A percentile compares a stretch with the other conserved stretches of the same genome.
Conservation (phyloP, 2,329 filamentous ascomycete genomes). For the Xylariaceae sp. region DNA sequence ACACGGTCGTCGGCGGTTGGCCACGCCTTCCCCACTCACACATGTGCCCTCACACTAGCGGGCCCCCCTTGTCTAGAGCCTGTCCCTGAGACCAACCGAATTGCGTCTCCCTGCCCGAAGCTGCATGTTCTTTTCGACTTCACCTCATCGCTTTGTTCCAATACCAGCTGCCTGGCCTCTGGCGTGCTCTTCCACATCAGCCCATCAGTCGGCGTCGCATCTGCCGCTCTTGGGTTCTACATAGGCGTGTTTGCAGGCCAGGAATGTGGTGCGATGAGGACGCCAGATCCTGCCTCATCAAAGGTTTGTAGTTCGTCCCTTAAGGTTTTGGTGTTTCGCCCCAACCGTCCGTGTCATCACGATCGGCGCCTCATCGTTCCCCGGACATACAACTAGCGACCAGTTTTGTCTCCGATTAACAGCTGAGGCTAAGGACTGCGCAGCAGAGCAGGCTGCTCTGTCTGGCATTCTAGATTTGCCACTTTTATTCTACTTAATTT, state of each 20-base stretch:
- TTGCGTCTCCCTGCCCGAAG: conserved; percentile 27
- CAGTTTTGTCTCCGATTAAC: conserved; percentile 3
- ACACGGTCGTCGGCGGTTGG: conserved; percentile 9
- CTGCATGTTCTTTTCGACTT: conserved; percentile 32
- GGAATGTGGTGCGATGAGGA: neutral
- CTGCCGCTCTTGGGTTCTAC: neutral
- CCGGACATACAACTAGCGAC: conserved; percentile 8
- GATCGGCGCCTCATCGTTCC: conserved; percentile 11
- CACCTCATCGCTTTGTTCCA: conserved; percentile 29
- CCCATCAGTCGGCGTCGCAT: neutral
- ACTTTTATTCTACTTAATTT: neutral
- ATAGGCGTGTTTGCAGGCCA: neutral
- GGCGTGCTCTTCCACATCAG: conserved; percentile 4
- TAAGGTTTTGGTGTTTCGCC: conserved; percentile 9
- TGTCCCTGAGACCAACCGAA: conserved; percentile 28
- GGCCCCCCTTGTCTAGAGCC: conserved; percentile 16
- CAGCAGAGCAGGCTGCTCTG: neutral
- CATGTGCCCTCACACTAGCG: conserved; percentile 9
- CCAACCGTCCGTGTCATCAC: conserved; percentile 13
- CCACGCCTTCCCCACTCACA: conserved; percentile 18
- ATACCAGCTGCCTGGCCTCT: conserved; percentile 6
- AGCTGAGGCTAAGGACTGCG: neutral
- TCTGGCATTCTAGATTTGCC: neutral
- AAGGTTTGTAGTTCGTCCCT: neutral
- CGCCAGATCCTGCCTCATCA: neutral